Conservation (phyloP, 2,329 filamentous ascomycete species). For the Domatiomyces catenatus region DNA sequence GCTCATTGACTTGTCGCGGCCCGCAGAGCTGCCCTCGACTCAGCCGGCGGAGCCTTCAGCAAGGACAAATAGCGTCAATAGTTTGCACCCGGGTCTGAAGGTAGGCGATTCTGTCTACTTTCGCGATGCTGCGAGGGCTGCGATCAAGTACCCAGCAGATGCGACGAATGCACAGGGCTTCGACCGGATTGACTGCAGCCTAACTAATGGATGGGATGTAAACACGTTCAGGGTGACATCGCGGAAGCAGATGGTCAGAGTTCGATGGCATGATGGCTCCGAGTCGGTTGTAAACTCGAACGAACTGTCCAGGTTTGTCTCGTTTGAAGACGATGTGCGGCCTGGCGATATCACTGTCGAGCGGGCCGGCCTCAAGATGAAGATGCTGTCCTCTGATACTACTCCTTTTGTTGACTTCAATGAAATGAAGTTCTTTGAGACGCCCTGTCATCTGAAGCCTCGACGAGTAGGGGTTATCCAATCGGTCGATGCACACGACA, state of each 20-base stretch:
- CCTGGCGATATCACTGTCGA: conserved; percentile 41
- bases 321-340: conserved; percentile 39
- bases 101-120: conserved; percentile 40
- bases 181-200: background rate
- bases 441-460: conserved; percentile 23
- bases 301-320: conserved; percentile 22
- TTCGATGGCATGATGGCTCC: conserved; percentile 45
- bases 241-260: conserved; percentile 34
- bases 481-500: conserved; percentile 38
- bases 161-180: background rate
- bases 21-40: background rate
- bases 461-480: conserved; percentile 42
- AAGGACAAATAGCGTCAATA: background rate
- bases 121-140: conserved; percentile 36
- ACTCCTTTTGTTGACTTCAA: conserved; percentile 9
- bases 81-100: conserved; percentile 20
- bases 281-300: conserved; percentile 33
- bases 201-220: conserved; percentile 36
- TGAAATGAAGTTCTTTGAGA: conserved; percentile 17
- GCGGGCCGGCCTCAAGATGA: conserved; percentile 23
- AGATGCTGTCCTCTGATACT: background rate
- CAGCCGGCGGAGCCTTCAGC: background rate
- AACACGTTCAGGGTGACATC: conserved; percentile 40
- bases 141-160: conserved; percentile 33
- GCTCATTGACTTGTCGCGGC: background rate